These are phyloP conservation scores for Colletotrichum liaoningense DNA, from an alignment of 2,329 filamentous ascomycete species.

Conservation along the genomic window DNA sequence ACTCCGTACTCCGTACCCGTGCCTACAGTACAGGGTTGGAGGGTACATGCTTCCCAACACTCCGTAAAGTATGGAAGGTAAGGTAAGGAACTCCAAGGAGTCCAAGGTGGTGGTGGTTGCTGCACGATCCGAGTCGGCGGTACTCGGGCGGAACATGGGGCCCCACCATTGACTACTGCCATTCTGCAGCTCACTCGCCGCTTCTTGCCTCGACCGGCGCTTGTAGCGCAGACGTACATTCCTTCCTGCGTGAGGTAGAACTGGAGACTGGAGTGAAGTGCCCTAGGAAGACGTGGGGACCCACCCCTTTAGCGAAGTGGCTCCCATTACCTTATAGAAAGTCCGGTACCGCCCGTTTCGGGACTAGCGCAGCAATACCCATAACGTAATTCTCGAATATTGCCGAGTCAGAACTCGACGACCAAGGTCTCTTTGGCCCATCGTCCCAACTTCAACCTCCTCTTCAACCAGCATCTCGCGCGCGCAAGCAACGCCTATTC, in stretches of 20 bases:
- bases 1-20: background rate
- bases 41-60: too few relatives aligned
- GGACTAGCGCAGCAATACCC: conserved; percentile 50
- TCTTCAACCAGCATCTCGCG: background rate
- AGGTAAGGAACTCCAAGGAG: background rate
- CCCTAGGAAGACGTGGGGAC: background rate
- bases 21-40: too few relatives aligned
- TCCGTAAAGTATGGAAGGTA: background rate
- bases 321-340: conserved; percentile 63
- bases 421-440: background rate
- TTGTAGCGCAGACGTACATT: conserved; percentile 24
- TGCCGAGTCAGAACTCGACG: conserved; percentile 44
- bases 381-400: conserved; percentile 60
- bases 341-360: conserved; percentile 40
- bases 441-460: conserved; percentile 7
- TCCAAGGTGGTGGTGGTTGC: background rate
- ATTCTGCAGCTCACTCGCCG: conserved; percentile 6
- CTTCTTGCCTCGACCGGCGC: background rate
- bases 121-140: conserved; percentile 35
- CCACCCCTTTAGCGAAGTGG: conserved; percentile 31
- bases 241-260: background rate
- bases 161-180: background rate
- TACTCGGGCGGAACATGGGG: conserved; percentile 30
- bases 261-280: background rate
- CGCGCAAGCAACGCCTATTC: background rate